Conservation (phyloP, 2,329 filamentous ascomycete genomes). For the Trichoderma simmonsii region DNA sequence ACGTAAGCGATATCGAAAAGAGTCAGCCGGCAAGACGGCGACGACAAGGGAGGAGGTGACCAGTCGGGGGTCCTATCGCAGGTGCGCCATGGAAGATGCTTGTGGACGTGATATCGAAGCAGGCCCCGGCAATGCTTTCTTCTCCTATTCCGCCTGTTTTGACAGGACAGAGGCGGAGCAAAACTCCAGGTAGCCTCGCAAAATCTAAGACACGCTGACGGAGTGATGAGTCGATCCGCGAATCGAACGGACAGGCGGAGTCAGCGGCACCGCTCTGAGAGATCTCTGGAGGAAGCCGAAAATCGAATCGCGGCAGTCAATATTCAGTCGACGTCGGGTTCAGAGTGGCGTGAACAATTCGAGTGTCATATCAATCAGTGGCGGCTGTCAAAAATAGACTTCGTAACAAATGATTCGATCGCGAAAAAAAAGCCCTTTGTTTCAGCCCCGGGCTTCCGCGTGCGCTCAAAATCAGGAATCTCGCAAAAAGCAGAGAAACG, state of each 20-base stretch:
- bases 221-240: neutral
- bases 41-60: constrained; percentile 11
- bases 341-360: neutral
- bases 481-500: neutral
- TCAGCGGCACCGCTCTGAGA: neutral
- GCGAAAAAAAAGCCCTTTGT: neutral
- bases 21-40: constrained; percentile 14
- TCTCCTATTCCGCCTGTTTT: neutral
- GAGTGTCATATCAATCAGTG: constrained; percentile 1
- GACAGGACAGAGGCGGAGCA: neutral
- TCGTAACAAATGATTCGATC: neutral
- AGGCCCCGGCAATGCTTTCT: neutral
- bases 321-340: neutral
- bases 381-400: neutral
- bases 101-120: neutral
- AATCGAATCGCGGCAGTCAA: neutral
- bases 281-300: neutral
- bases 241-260: neutral
- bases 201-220: neutral
- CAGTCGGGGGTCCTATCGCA: constrained; percentile 13
- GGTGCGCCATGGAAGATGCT: constrained; percentile 16
- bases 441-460: neutral
- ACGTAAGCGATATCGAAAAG: neutral
- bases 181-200: neutral
- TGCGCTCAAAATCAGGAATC: neutral